Base-by-base conservation (phyloP, 192 early-diverging fungal species). In the Entomortierella parvispora region DNA sequence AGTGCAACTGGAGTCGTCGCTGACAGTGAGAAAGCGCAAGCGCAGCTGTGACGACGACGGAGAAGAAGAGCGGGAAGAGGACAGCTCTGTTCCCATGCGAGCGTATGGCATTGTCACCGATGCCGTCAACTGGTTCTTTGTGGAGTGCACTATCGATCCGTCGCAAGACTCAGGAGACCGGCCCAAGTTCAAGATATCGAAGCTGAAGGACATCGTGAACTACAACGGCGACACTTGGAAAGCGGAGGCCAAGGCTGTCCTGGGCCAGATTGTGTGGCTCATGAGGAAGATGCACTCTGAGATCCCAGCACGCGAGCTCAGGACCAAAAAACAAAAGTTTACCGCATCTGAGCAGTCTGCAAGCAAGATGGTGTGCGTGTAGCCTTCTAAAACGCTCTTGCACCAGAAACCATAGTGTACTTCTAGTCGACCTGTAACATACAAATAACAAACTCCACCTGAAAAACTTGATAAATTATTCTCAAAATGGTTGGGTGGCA, bases 71-170 rank as follows among this genome's bases (percentile, higher is more conserved):
- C 51, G 45, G 62, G 59, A 69, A 22, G 63, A 69, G 45, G 62
- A 65, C 42, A 65, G 26, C 0, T 34, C 58, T 49, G 44, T 53
- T 23, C 71, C 58, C 3, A 31, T 28, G 63, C 58, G 17, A 50
- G 52, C 75, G 3, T 78, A 82, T 61, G 83, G 83, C 12, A 80
- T 71, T n/a, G 64, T 68, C 46, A 71, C 78, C 0, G 46, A 71
- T 58, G 58, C 69, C 14, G 10, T 32, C 12, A 14, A n/a, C 51
- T 80, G 68, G 64, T 67, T 58, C 45, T 80, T 80, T 61, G 49
- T 80, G 58, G 78, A 80, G 54, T 75, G 71, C 34, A 49, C 23
- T 8, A 55, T 69, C n/a, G 58, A 62, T 47, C 68, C 0, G 40
- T 46, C 68, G 10, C 58, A 55, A 59, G 34, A 53, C 34, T 54